phyloP scores from a whole-genome alignment of 2,329 filamentous ascomycete genomes.

The Fusarium lateritium region DNA sequence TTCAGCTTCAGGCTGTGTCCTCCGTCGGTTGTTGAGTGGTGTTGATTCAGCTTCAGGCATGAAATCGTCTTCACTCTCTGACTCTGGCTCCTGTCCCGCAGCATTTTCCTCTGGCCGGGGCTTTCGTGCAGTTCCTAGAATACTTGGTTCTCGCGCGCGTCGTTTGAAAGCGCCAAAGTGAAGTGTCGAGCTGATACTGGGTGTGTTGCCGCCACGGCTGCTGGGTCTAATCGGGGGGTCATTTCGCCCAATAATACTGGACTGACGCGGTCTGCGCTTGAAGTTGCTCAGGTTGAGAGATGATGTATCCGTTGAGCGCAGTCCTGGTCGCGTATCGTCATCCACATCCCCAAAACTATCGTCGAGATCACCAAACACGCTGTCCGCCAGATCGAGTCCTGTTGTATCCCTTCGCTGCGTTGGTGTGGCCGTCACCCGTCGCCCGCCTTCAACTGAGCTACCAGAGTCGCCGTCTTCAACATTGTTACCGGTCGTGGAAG shows the following conservation, averaged over 20 bases:
- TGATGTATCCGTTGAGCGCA: slow-evolving; percentile 61
- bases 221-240: slow-evolving; percentile 68
- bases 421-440: slow-evolving; percentile 55
- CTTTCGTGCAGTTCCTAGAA: slow-evolving; percentile 68
- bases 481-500: slow-evolving; percentile 48
- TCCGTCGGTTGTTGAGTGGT: slow-evolving; percentile 66
- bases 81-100: slow-evolving; percentile 52
- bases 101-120: slow-evolving; percentile 54
- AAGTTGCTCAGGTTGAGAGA: slow-evolving; percentile 64
- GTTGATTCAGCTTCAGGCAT: slow-evolving; percentile 78
- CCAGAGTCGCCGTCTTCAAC: slow-evolving; percentile 50
- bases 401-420: slow-evolving; percentile 60
- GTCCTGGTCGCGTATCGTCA: slow-evolving; percentile 53
- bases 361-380: slow-evolving; percentile 63
- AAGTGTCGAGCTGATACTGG: slow-evolving; percentile 64
- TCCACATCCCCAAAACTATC: slow-evolving; percentile 61
- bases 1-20: slow-evolving; percentile 52
- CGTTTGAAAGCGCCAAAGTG: slow-evolving; percentile 72
- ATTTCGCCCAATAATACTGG: slow-evolving; percentile 66
- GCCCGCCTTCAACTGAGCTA: slow-evolving; percentile 57
- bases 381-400: slow-evolving; percentile 64
- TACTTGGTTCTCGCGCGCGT: slow-evolving; percentile 72
- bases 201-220: slow-evolving; percentile 64
- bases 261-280: slow-evolving; percentile 62
- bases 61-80: slow-evolving; percentile 65